A percentile compares a stretch with the other conserved stretches of the same genome.
These are phyloP conservation scores for Nothophoma quercina DNA, from an alignment of 2,329 filamentous ascomycete genomes.

Conservation along the genomic window DNA sequence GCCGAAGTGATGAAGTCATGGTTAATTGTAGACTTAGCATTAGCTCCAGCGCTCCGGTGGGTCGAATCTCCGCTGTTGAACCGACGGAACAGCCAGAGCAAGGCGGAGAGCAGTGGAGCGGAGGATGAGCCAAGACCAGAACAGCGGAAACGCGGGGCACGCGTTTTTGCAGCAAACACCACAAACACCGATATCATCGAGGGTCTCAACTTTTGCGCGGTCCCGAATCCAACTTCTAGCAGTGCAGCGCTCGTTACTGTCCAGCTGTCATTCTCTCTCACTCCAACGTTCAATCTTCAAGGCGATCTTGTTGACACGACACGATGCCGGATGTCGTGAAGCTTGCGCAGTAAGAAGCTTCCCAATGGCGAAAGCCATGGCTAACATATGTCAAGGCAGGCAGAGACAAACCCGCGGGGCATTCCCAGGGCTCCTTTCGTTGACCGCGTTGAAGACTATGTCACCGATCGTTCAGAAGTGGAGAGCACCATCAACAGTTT, in stretches of 20 bases:
- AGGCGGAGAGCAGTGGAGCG: not conserved
- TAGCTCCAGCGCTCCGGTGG: not conserved
- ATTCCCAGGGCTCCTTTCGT: constrained; percentile 87
- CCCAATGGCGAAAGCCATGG: not conserved
- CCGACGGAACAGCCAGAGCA: not conserved
- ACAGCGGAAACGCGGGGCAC: constrained; percentile 20
- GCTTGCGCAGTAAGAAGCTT: constrained; percentile 19
- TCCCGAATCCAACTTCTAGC: not conserved
- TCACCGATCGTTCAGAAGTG: constrained; percentile 78
- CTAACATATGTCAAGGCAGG: constrained; percentile 7
- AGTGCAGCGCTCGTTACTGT: not conserved
- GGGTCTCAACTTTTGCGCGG: constrained; percentile 7
- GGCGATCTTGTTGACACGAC: too few relatives aligned
- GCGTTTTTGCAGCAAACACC: constrained; percentile 11
- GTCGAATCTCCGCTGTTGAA: not conserved
- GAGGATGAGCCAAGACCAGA: not conserved
- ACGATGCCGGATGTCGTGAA: constrained; percentile 19
- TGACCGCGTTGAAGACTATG: constrained; percentile 88
- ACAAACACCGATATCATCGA: constrained; percentile 9
- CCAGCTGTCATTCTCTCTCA: not conserved
- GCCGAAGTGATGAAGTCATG: constrained; percentile 9
- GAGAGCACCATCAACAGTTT: constrained; percentile 83
- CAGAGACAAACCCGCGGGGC: constrained; percentile 77
- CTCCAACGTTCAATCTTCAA: not conserved
- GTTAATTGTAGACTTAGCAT: not conserved